These are phyloP conservation scores for Apophysomyces ossiformis DNA, from an alignment of 371 early-diverging fungal genomes.

Conservation along the genomic window DNA sequence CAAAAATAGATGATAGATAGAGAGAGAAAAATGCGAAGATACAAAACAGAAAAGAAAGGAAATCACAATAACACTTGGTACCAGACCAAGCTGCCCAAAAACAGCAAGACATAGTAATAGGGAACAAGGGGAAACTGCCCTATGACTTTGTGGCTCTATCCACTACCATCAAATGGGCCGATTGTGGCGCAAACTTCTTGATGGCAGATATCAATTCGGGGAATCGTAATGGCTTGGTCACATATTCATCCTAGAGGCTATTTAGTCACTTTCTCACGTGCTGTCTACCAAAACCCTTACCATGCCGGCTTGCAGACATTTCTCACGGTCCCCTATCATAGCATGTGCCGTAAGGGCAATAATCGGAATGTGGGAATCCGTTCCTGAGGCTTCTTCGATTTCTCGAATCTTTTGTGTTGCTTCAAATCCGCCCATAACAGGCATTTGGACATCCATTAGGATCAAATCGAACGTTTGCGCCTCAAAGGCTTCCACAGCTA, in stretches of 20 bases:
- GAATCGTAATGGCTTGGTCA: constrained; percentile 63
- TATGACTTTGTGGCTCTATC: constrained; percentile 12
- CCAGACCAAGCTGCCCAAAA: constrained; percentile 8
- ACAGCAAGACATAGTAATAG: background rate
- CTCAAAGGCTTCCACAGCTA: constrained; percentile 72
- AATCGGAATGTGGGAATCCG: constrained; percentile 64
- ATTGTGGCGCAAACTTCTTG: constrained; percentile 50
- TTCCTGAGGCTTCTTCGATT: constrained; percentile 54
- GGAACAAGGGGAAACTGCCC: background rate
- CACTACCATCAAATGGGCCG: constrained; percentile 16
- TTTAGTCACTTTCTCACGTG: background rate
- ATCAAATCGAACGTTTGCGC: constrained; percentile 66
- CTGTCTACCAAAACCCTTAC: constrained; percentile 30
- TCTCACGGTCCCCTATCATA: constrained; percentile 77
- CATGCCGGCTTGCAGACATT: constrained; percentile 73
- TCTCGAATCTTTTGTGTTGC: constrained; percentile 72
- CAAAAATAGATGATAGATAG: background rate
- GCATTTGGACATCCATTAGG: constrained; percentile 83
- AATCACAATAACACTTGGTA: background rate
- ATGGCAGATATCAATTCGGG: constrained; percentile 62
- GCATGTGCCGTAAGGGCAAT: constrained; percentile 80
- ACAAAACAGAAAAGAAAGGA: background rate
- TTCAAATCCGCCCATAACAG: constrained; percentile 76
- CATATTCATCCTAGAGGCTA: constrained; percentile 62
- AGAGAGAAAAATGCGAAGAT: background rate